Evolutionary conservation across 345 rosid species (phyloP).

Genomic region (Eucalyptus erythrocorys): DNA sequence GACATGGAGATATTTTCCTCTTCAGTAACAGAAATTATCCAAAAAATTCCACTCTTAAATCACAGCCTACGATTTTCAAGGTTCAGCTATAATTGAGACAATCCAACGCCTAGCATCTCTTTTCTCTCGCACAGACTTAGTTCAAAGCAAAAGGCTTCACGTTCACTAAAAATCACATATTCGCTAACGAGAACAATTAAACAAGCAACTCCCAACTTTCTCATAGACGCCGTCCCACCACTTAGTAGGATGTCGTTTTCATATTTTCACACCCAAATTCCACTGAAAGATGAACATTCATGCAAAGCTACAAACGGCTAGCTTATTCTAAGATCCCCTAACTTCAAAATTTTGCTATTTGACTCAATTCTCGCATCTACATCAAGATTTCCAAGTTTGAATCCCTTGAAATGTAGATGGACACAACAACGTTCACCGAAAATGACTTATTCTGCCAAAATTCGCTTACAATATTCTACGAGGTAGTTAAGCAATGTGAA

Average conservation of each 20-base stretch:
- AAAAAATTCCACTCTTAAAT: neutral
- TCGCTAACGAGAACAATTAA: neutral
- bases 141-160: neutral
- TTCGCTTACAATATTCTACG: neutral
- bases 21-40: neutral
- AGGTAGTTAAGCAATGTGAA: neutral
- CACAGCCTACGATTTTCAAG: neutral
- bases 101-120: neutral
- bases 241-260: neutral
- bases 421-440: neutral
- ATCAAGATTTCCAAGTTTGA: neutral
- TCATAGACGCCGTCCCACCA: neutral
- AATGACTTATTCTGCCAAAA: neutral
- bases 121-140: neutral
- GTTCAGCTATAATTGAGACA: neutral
- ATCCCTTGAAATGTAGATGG: neutral
- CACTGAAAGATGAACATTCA: neutral
- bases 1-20: neutral
- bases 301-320: neutral
- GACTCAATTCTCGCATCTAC: neutral
- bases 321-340: neutral
- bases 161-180: neutral
- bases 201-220: neutral
- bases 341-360: neutral
- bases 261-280: neutral